Evolutionary conservation across 2,329 filamentous ascomycete genomes (phyloP), one percentile per base, ranked within the genome.

Genomic region (Shiraia sp.): DNA sequence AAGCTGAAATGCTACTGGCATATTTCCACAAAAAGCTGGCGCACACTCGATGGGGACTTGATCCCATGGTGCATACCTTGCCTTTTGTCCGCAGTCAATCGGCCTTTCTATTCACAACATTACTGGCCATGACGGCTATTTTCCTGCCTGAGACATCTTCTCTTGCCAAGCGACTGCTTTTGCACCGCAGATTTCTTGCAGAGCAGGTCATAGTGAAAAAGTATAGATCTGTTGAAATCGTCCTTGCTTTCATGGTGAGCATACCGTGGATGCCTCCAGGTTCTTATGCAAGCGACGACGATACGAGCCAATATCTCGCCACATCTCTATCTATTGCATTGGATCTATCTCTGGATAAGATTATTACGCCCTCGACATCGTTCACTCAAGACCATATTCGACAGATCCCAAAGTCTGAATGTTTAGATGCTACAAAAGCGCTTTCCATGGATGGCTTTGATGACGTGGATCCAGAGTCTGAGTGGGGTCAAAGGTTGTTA

Each of bases 191-290:
- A 47, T 73, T 73, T 16, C 75, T 89, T 3, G 85, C 82, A 0
- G 78, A 82, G 17, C 75, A 79, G 19, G 77, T 88, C 30, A 81
- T 85, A 35, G 69, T 76, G 0, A 76, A 79, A 32, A 79, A 84
- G 2, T 79, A 82, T 55, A 79, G 83, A 41, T 89, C 86, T 0
- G 83, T 87, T 5, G 86, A 89, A 61, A 87, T 89, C 41, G 82
- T 89, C 0, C 71, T 89, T 1, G 86, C 83, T 0, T 88, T 88
- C 58, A 85, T 89, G 81, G 78, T 87, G 23, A 88, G 88, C 47
- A 79, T 89, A 6, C 86, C 86, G 0, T 89, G 86, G 86, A 87
- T 88, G 78, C 80, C 81, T 22, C 82, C 83, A 1, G 82, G 83
- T 2, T 46, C 49, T 72, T 82, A 86, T 55, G 84, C 81, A 63